These are phyloP conservation scores for Postia placenta DNA, from an alignment of 768 basidiomycete genomes.

Conservation along the genomic window DNA sequence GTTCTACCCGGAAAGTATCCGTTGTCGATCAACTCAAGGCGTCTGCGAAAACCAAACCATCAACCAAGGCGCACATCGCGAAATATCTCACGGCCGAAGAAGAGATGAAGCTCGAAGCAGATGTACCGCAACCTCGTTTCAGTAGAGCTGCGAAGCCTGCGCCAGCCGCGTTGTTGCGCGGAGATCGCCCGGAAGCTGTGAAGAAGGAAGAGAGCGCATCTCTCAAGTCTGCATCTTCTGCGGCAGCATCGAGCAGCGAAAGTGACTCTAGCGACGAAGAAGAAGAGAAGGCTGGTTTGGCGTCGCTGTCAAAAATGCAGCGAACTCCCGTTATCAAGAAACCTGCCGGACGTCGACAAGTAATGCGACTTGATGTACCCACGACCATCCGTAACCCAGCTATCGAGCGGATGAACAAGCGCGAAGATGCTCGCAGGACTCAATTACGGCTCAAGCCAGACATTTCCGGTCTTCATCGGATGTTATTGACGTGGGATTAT, in stretches of 20 bases:
- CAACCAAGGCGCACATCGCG: constrained; percentile 8
- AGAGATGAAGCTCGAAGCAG: constrained; percentile 31
- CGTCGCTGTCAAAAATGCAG: constrained; percentile 52
- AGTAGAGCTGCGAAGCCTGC: not conserved
- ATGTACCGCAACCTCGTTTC: constrained; percentile 36
- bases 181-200: not conserved
- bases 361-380: constrained; percentile 57
- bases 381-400: constrained; percentile 34
- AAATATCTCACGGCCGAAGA: constrained; percentile 22
- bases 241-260: constrained; percentile 41
- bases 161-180: constrained; percentile 1
- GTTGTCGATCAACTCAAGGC: constrained; percentile 1
- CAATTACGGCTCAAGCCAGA: constrained; percentile 78
- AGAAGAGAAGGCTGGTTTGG: constrained; percentile 36
- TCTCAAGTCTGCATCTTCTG: constrained; percentile 18
- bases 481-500: constrained; percentile 84
- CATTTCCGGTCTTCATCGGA: constrained; percentile 68
- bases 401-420: constrained; percentile 45
- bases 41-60: not conserved
- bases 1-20: not conserved
- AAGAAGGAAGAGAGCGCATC: constrained; percentile 8
- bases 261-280: constrained; percentile 43
- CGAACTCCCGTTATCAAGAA: constrained; percentile 56
- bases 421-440: constrained; percentile 56
- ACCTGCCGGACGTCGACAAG: constrained; percentile 50